These are phyloP conservation scores for Arabidopsis arenosa DNA, from an alignment of 345 rosid genomes.

Conservation along the genomic window DNA sequence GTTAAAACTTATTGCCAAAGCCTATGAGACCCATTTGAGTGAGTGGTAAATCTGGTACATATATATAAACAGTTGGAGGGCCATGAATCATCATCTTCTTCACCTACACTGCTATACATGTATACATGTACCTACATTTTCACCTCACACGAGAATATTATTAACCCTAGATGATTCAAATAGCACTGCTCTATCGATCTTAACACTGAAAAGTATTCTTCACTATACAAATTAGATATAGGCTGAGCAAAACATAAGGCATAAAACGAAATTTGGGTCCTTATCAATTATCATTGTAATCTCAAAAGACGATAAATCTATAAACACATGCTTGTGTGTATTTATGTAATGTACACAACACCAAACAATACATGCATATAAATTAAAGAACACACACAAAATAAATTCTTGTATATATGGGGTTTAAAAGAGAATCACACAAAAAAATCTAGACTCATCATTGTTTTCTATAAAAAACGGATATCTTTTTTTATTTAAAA, in stretches of 20 bases:
- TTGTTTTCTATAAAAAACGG: no score
- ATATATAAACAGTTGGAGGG: no score
- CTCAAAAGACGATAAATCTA: background rate
- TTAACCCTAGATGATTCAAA: slow-evolving; percentile 15
- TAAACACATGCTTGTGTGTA: background rate
- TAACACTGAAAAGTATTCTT: background rate
- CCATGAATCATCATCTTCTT: no score
- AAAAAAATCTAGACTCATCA: background rate
- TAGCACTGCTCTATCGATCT: background rate
- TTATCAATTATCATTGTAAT: background rate
- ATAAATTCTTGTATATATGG: background rate
- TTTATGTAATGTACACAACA: background rate
- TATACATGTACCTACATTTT: slow-evolving; percentile 2
- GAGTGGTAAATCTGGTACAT: no score
- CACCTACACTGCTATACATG: no score
- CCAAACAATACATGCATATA: background rate
- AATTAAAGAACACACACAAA: background rate
- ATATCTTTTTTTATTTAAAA: no score
- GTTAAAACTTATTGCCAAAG: slow-evolving; percentile 13
- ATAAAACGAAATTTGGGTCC: background rate
- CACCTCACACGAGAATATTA: slow-evolving; percentile 17
- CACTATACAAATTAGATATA: background rate
- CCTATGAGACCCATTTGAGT: background rate
- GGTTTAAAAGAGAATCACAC: background rate
- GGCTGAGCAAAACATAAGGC: background rate